These are phyloP conservation scores for Plasmodiophora brassicae DNA, from an alignment of 208 protist genomes.

Conservation along the genomic window DNA sequence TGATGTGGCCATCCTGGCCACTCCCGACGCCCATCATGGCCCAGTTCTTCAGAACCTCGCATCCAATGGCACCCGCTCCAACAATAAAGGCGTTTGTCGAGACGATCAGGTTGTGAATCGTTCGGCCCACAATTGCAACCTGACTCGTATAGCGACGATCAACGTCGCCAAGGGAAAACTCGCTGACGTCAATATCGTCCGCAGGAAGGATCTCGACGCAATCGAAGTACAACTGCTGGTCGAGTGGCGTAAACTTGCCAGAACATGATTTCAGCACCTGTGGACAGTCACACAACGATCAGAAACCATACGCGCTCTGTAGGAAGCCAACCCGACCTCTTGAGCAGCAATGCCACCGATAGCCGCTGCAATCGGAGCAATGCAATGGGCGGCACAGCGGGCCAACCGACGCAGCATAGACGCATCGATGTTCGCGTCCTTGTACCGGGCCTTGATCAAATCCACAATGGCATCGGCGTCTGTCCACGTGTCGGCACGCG, in stretches of 20 bases:
- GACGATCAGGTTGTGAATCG: slow-evolving; percentile 73
- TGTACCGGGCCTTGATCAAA: neutral
- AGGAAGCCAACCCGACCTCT: slow-evolving; percentile 47
- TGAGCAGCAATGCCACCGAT: slow-evolving; percentile 67
- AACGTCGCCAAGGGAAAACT: slow-evolving; percentile 18
- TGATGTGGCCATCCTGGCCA: slow-evolving; percentile 63
- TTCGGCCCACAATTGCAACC: slow-evolving; percentile 84
- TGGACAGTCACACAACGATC: neutral
- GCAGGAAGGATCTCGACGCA: neutral
- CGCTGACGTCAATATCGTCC: neutral
- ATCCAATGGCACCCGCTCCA: slow-evolving; percentile 94
- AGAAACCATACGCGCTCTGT: neutral
- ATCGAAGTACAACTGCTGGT: slow-evolving; percentile 43
- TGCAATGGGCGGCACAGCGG: neutral
- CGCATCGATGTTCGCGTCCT: neutral
- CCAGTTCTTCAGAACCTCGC: slow-evolving; percentile 96
- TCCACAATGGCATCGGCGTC: neutral
- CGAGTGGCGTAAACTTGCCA: slow-evolving; percentile 67
- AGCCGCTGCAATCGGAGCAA: slow-evolving; percentile 50
- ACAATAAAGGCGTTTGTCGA: slow-evolving; percentile 76
- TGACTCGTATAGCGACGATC: slow-evolving; percentile 83
- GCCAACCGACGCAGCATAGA: neutral
- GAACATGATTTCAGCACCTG: slow-evolving; percentile 61
- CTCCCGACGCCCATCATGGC: slow-evolving; percentile 90
- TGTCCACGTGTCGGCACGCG: neutral